Base-by-base conservation (phyloP, 257 asterid species). In the Scutellaria minor region DNA sequence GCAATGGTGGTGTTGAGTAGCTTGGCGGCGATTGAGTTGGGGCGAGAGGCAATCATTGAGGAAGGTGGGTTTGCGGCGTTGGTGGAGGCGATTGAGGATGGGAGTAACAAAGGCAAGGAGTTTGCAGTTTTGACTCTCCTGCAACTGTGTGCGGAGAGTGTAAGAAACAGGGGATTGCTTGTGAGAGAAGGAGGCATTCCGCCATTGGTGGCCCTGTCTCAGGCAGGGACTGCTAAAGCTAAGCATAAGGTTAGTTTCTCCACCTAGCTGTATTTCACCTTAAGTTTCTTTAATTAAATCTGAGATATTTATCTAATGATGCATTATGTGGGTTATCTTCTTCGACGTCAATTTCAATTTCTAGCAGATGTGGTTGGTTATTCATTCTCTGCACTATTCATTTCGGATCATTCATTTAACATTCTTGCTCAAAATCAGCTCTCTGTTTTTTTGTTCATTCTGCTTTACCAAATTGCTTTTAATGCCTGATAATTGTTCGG, bases 151-250 rank as follows among this genome's bases (percentile, higher is more conserved):
- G 81, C 40, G 24, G 97, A 91, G 50, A 85, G 93, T 82, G 85
- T 94, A 14, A 66, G 89, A 76, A 86, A 86, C 78, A 81, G 99
- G 66, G 95, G 89, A 24, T 79, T 94, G 86, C 90, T 94, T 68
- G 97, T 94, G 41, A 85, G 97, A 68, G 99, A 94, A 87, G 99
- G 99, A 2, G 97, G 95, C 0, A 94, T 94, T 70, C 99, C 97
- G 41, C 99, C 99, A 1, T 85, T 94, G 59, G 97, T 94, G 73
- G 97, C 99, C 1, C 80, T 94, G 70, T 91, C 99, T 37, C 97
- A 94, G 84, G 73, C 70, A 18, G 99, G 97, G 41, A 89, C 96
- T 14, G 84, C 89, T 5, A 94, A 94, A 78, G 99, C 99, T 63
- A 91, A 94, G 85, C 93, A 88, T 72, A 91, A 91, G 97, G 99